Evolutionary conservation across 2,329 filamentous ascomycete species (phyloP), one percentile per base, ranked within the genome.

Genomic region (Ceratocystis cacaofunesta): DNA sequence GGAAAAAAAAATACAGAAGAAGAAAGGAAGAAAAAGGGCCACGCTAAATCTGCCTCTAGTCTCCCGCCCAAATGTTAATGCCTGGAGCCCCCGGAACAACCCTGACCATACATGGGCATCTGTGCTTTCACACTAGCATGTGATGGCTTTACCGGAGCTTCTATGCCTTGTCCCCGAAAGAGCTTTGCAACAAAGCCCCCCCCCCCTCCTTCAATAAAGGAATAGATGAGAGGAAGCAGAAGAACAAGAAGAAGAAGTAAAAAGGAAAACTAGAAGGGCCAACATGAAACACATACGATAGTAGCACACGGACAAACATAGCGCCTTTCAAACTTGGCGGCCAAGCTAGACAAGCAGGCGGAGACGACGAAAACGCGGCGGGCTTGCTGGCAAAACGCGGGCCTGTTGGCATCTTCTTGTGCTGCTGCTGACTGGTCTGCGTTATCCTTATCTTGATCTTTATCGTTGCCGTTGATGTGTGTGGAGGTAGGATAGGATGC

Each of bases 201-300:
- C 32, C 32, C 2, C 30, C 30, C 30, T 2, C 32, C 32, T 10
- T 36, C 10, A 12, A 36, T 36, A 12, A 58, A 58, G 52, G 17
- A 58, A 58, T 30, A 58, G 2, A 36, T 12, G 32, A 10, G 8
- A 36, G 10, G 32, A 36, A 36, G 30, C 30, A 32, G 32, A 36
- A 36, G 32, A 36, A 36, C 32, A 36, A 36, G 32, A 12, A 10
- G 32, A 17, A 58, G 25, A 19, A 32, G 25, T n/a, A 6, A 19
- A 22, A 50, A 50, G 2, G 5, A 32, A 32, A 32, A 36, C 32
- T 36, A 58, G 25, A 58, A 58, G 52, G 52, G n/a, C 25, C 22
- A 58, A 58, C 52, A 58, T 58, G 52, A 58, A 58, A 58, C 52
- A 58, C 52, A 17, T 30, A 32, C 52, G 28, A 58, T 58, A 58